phyloP scores from a whole-genome alignment of 2,329 filamentous ascomycete genomes.

The Plectosphaerella cucumerina region DNA sequence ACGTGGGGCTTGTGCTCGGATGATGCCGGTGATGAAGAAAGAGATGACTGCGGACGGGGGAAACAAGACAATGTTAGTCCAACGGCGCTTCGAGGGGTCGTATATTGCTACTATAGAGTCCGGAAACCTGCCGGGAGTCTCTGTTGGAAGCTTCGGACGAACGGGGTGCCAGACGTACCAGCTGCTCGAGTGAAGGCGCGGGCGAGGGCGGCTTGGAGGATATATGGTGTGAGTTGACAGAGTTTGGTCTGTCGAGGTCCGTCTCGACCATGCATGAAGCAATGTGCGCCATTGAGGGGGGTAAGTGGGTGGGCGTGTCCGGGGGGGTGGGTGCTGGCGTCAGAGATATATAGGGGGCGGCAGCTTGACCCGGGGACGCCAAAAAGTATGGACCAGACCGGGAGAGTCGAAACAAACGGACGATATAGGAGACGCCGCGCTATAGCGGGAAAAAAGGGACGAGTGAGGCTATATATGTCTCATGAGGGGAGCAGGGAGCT shows the following conservation, averaged over 20 bases:
- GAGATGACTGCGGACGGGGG: conserved; percentile 10
- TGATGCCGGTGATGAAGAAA: conserved; percentile 15
- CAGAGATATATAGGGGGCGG: conserved; percentile 6
- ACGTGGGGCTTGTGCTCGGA: conserved; percentile 45
- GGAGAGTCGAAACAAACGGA: conserved; percentile 8
- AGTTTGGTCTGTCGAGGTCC: conserved; percentile 30
- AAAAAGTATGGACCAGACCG: not conserved
- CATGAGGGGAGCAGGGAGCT: conserved; percentile 6
- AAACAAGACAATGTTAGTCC: conserved; percentile 7
- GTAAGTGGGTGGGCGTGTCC: conserved; percentile 7
- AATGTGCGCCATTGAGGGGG: conserved; percentile 56
- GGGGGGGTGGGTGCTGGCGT: conserved; percentile 7
- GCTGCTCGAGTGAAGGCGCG: conserved; percentile 34
- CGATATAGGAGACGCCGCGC: conserved; percentile 11
- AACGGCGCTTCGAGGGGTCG: too few relatives aligned
- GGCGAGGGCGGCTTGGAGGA: conserved; percentile 41
- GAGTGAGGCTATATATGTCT: conserved; percentile 17
- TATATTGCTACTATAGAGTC: too few relatives aligned
- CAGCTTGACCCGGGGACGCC: conserved; percentile 3
- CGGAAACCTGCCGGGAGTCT: conserved; percentile 22
- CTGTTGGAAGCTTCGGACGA: not conserved
- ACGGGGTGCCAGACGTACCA: conserved; percentile 30
- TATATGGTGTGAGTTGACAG: conserved; percentile 39
- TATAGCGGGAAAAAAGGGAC: conserved; percentile 8
- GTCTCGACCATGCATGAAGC: conserved; percentile 51